These are phyloP conservation scores for Harrya chromipes DNA, from an alignment of 768 basidiomycete genomes.

Conservation along the genomic window DNA sequence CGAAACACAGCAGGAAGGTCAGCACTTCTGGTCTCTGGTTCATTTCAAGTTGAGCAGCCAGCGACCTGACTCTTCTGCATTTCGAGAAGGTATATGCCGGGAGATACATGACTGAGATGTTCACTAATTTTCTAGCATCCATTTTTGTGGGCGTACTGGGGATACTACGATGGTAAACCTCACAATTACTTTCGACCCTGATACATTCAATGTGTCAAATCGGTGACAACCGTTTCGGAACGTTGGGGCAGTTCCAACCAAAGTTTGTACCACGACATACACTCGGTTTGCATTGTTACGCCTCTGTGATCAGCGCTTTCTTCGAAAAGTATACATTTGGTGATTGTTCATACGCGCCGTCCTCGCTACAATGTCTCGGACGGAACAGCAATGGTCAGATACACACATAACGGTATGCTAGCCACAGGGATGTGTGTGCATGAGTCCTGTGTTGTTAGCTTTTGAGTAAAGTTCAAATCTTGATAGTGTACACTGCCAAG, in stretches of 20 bases:
- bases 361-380: conserved; percentile 11
- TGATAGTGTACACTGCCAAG: no score
- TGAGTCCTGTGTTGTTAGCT: background rate
- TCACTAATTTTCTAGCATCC: conserved; percentile 19
- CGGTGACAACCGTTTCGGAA: no score
- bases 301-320: background rate
- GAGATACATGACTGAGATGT: background rate
- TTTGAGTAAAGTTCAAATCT: no score
- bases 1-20: no score
- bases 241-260: no score
- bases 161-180: conserved; percentile 54
- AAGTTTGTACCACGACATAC: no score
- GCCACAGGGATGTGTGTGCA: conserved; percentile 4
- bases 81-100: conserved; percentile 54
- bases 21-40: background rate
- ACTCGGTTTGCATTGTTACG: no score
- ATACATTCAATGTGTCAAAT: conserved; percentile 7
- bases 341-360: background rate
- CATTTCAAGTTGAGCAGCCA: conserved; percentile 3
- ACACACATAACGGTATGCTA: background rate
- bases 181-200: background rate
- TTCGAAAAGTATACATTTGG: conserved; percentile 6
- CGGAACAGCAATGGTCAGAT: conserved; percentile 5
- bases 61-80: conserved; percentile 69
- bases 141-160: conserved; percentile 61